Evolutionary conservation across 2,329 filamentous ascomycete genomes (phyloP).

Genomic region (Pestalotiopsis sp.): DNA sequence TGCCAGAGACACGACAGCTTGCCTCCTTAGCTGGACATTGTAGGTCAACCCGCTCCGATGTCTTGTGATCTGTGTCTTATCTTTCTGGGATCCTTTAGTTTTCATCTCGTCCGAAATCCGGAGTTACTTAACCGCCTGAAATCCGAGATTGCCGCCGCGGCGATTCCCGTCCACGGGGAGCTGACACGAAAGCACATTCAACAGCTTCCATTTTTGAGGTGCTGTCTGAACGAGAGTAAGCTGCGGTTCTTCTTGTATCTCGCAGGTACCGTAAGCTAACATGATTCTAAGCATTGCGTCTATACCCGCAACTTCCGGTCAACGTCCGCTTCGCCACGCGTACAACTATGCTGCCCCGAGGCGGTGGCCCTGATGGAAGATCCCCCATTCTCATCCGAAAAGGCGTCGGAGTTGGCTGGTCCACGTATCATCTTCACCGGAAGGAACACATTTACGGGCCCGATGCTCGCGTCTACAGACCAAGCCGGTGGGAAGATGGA

Average conservation of each 20-base stretch:
- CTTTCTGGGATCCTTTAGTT: neutral
- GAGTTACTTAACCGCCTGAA: slow-evolving; percentile 16
- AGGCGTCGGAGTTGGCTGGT: slow-evolving; percentile 26
- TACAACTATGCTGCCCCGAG: slow-evolving; percentile 28
- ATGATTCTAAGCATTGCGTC: slow-evolving; percentile 16
- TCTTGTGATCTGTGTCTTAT: no score
- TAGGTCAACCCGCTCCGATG: no score
- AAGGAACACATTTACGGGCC: slow-evolving; percentile 19
- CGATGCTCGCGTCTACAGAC: slow-evolving; percentile 17
- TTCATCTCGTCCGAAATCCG: slow-evolving; percentile 22
- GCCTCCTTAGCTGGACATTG: slow-evolving; percentile 22
- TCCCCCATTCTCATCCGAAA: slow-evolving; percentile 30
- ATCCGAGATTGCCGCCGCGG: slow-evolving; percentile 16
- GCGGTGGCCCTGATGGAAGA: slow-evolving; percentile 31
- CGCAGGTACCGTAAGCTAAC: neutral
- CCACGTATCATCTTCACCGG: slow-evolving; percentile 27
- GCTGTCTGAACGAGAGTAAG: slow-evolving; percentile 24
- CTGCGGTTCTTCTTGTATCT: neutral
- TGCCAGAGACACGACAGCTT: slow-evolving; percentile 23
- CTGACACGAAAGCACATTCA: slow-evolving; percentile 22
- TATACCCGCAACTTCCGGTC: slow-evolving; percentile 19
- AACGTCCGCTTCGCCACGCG: slow-evolving; percentile 18
- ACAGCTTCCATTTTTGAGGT: slow-evolving; percentile 20
- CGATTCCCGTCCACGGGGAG: slow-evolving; percentile 4
- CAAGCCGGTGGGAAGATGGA: slow-evolving; percentile 20